Conservation (phyloP, 78 protist genomes). For the Polysphondylium violaceum region DNA sequence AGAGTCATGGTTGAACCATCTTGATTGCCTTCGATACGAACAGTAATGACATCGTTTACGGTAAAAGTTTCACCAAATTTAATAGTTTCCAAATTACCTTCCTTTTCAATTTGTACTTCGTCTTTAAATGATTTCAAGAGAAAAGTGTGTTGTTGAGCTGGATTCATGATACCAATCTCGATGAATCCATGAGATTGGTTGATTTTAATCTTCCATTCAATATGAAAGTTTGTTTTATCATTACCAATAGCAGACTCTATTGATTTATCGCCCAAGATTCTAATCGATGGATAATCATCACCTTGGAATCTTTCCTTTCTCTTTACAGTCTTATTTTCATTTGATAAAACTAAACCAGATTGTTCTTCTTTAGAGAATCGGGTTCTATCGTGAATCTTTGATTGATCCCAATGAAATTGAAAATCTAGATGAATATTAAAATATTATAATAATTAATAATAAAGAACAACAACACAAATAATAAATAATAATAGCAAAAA, state of each 20-base stretch:
- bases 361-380: slow-evolving; percentile 1
- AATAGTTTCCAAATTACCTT: neutral
- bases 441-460: neutral
- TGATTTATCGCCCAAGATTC: neutral
- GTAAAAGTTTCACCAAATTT: slow-evolving; percentile 36
- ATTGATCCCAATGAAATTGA: slow-evolving; percentile 14
- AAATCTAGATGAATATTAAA: neutral
- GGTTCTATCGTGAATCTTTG: slow-evolving; percentile 26
- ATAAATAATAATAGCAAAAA: neutral
- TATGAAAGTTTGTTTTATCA: neutral
- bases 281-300: slow-evolving; percentile 67
- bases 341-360: neutral
- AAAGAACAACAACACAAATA: neutral
- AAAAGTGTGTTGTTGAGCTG: neutral
- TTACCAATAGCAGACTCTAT: neutral
- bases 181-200: slow-evolving; percentile 4
- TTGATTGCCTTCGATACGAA: neutral
- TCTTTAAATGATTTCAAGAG: slow-evolving; percentile 9
- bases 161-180: slow-evolving; percentile 34
- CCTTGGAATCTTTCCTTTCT: slow-evolving; percentile 56
- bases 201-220: slow-evolving; percentile 29
- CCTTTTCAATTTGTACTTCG: slow-evolving; percentile 29
- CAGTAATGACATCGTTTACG: slow-evolving; percentile 7
- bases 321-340: slow-evolving; percentile 5
- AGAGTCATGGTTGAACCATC: neutral